These are phyloP conservation scores for Saccharomyces eubayanus DNA, from an alignment of 805 yeast species.

Conservation along the genomic window DNA sequence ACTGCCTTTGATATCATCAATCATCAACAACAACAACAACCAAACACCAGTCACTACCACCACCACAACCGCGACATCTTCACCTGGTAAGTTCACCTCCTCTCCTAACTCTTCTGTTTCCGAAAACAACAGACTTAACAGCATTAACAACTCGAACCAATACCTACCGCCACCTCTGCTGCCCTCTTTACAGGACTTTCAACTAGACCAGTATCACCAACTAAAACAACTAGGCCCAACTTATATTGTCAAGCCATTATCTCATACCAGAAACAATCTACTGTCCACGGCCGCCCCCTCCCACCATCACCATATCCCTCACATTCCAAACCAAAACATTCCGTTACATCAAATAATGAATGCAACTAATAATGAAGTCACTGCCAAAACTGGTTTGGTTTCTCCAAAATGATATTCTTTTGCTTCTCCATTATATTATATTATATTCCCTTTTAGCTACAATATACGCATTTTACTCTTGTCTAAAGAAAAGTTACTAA, in stretches of 20 bases:
- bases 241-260: not conserved
- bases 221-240: not conserved
- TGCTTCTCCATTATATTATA: not conserved
- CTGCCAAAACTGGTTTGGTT: not conserved
- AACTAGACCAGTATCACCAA: not conserved
- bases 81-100: not conserved
- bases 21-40: not conserved
- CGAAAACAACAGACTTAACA: not conserved
- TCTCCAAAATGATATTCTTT: not conserved
- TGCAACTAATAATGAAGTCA: not conserved
- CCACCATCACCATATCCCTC: not conserved
- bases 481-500: not conserved
- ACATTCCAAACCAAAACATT: not conserved
- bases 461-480: not conserved
- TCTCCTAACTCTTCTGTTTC: not conserved
- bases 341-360: not conserved
- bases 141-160: not conserved
- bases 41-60: not conserved
- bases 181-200: not conserved
- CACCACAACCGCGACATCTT: not conserved
- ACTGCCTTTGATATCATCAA: not conserved
- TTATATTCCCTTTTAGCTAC: not conserved
- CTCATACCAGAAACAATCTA: not conserved
- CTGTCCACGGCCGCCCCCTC: not conserved
- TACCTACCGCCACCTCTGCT: not conserved